phyloP scores from a whole-genome alignment of 2,329 filamentous ascomycete species.

The Pseudopyrenochaeta lycopersici region DNA sequence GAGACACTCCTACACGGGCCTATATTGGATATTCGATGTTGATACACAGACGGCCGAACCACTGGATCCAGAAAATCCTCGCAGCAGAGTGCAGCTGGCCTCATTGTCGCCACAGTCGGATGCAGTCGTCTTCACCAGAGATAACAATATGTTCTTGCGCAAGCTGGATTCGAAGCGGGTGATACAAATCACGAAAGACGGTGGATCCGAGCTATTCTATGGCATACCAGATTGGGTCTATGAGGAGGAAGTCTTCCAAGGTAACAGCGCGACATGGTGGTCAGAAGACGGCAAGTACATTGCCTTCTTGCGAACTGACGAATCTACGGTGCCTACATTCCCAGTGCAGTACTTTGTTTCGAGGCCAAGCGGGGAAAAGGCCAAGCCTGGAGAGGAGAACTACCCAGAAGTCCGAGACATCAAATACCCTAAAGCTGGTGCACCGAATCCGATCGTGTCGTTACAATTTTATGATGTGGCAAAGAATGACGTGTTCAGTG shows the following conservation, averaged over 20 bases:
- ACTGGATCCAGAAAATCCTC: conserved; percentile 73
- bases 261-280: conserved; percentile 93
- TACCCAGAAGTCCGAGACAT: conserved; percentile 92
- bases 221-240: conserved; percentile 98
- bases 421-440: conserved; percentile 97
- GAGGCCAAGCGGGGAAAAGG: conserved; percentile 77
- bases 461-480: conserved; percentile 87
- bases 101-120: conserved; percentile 89
- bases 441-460: conserved; percentile 89
- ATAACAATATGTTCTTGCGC: conserved; percentile 90
- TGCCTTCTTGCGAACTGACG: conserved; percentile 92
- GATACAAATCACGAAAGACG: conserved; percentile 82
- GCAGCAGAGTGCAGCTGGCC: conserved; percentile 79
- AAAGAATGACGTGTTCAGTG: conserved; percentile 79
- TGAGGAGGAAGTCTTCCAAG: conserved; percentile 83
- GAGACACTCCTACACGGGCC: conserved; percentile 86
- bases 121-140: conserved; percentile 84
- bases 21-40: conserved; percentile 94
- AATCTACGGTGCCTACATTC: conserved; percentile 89
- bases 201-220: conserved; percentile 89
- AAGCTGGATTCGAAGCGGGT: conserved; percentile 68
- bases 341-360: conserved; percentile 94
- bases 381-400: conserved; percentile 76
- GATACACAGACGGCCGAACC: conserved; percentile 78
- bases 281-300: conserved; percentile 87